Conservation (phyloP, 2,329 filamentous ascomycete genomes). For the Ramularia collo-cygni region DNA sequence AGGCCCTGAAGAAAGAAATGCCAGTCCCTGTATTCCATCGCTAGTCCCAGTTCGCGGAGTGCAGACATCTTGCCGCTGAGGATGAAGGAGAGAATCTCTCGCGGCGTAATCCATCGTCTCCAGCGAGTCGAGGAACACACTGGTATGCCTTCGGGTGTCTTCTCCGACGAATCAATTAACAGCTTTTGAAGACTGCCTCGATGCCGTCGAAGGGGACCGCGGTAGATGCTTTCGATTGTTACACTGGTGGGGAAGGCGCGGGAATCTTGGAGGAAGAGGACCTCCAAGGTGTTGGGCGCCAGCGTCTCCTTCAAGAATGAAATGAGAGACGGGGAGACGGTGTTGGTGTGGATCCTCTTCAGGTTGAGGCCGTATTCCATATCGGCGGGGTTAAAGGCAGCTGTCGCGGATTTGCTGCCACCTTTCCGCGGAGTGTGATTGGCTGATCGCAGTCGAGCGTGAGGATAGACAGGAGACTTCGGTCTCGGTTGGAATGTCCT, state of each 20-base stretch:
- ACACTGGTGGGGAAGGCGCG: slow-evolving; percentile 51
- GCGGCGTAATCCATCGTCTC: slow-evolving; percentile 63
- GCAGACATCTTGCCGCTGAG: slow-evolving; percentile 69
- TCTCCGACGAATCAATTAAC: slow-evolving; percentile 61
- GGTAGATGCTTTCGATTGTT: slow-evolving; percentile 63
- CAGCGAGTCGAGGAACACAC: slow-evolving; percentile 47
- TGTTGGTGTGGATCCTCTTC: slow-evolving; percentile 69
- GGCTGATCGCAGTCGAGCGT: slow-evolving; percentile 26
- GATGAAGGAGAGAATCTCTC: slow-evolving; percentile 64
- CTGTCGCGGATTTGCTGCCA: slow-evolving; percentile 7
- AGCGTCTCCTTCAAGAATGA: slow-evolving; percentile 70
- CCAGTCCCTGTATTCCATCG: slow-evolving; percentile 71
- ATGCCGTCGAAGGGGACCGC: slow-evolving; percentile 63
- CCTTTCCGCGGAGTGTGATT: slow-evolving; percentile 26
- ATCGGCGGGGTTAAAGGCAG: slow-evolving; percentile 8
- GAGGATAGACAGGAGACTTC: slow-evolving; percentile 32
- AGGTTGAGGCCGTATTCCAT: slow-evolving; percentile 56
- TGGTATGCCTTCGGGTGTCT: slow-evolving; percentile 32
- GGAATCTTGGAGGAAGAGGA: slow-evolving; percentile 67
- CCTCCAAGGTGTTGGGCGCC: slow-evolving; percentile 71
- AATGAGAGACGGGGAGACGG: slow-evolving; percentile 61
- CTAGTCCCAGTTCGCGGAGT: slow-evolving; percentile 64
- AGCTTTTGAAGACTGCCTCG: slow-evolving; percentile 63
- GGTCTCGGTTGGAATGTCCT: slow-evolving; percentile 41
- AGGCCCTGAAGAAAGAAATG: slow-evolving; percentile 73